phyloP scores from a whole-genome alignment of 768 basidiomycete species.

The Psilocybe azurescens region DNA sequence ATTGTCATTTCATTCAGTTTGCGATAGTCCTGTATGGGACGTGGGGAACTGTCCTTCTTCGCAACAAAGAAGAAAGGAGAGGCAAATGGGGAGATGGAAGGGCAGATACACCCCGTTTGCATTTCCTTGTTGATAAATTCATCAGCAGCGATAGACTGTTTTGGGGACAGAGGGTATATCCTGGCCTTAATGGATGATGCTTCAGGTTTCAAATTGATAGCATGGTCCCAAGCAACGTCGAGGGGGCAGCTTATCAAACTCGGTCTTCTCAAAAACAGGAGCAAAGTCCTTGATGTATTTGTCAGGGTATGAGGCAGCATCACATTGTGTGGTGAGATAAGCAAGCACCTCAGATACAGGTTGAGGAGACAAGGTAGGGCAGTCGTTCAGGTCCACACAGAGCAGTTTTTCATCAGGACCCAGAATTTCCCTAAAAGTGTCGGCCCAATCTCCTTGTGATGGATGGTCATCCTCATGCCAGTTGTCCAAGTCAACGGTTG shows the following conservation, averaged over 20 bases:
- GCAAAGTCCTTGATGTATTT: slow-evolving; percentile 15
- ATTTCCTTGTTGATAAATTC: slow-evolving; percentile 29
- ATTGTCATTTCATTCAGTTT: slow-evolving; percentile 36
- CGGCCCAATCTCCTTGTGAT: background rate
- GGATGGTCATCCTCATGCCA: background rate
- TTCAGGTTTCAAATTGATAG: slow-evolving; percentile 15
- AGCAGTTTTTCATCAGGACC: background rate
- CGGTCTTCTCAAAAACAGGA: slow-evolving; percentile 2
- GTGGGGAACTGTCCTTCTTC: background rate
- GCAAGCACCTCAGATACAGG: background rate
- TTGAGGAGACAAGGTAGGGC: background rate
- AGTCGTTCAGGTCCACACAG: background rate
- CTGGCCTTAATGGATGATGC: background rate
- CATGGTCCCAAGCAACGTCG: slow-evolving; percentile 10
- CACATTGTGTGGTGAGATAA: background rate
- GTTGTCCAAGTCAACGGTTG: too few relatives aligned
- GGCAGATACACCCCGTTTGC: slow-evolving; percentile 10
- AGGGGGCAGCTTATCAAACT: slow-evolving; percentile 6
- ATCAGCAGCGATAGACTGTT: slow-evolving; percentile 16
- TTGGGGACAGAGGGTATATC: background rate
- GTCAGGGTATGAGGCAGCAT: slow-evolving; percentile 8
- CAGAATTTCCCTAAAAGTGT: background rate
- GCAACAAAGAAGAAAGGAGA: slow-evolving; percentile 19
- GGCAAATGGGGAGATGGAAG: slow-evolving; percentile 14
- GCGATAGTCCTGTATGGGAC: background rate